phyloP scores from a whole-genome alignment of 331 rosid species.

The Acacia pycnantha region DNA sequence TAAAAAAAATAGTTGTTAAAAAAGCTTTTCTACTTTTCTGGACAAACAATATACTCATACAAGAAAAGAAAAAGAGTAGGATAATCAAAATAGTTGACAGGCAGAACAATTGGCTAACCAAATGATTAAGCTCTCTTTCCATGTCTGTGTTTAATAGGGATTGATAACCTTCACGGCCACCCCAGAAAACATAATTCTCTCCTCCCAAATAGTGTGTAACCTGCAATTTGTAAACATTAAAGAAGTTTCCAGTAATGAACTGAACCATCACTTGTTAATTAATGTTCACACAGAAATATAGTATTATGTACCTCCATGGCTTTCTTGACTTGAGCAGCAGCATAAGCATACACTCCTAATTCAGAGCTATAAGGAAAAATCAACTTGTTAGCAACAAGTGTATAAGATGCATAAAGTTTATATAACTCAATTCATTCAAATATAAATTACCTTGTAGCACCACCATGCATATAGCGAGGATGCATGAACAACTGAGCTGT shows the following conservation, averaged over 20 bases:
- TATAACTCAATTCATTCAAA: neutral
- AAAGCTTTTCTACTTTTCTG: neutral
- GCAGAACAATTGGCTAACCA: conserved; percentile 45
- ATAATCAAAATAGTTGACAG: neutral
- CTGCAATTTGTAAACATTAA: conserved; percentile 41
- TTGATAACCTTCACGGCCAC: conserved; percentile 97
- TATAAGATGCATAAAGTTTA: neutral
- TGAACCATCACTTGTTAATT: neutral
- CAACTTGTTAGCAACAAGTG: conserved; percentile 19
- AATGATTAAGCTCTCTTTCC: conserved; percentile 89
- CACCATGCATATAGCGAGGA: conserved; percentile 97
- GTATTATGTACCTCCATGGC: conserved; percentile 71
- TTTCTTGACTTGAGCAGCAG: conserved; percentile 97
- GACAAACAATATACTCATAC: neutral
- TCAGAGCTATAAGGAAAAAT: conserved; percentile 62
- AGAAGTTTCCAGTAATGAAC: neutral
- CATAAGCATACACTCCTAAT: conserved; percentile 75
- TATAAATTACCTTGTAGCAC: conserved; percentile 71
- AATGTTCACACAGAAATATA: neutral
- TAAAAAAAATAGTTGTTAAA: neutral
- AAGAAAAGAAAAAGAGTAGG: neutral
- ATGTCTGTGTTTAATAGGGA: conserved; percentile 87
- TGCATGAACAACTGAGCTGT: conserved; percentile 88
- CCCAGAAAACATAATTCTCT: conserved; percentile 94
- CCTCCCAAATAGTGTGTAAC: conserved; percentile 89